phyloP scores from a whole-genome alignment of 345 rosid genomes.

The Pistacia atlantica region DNA sequence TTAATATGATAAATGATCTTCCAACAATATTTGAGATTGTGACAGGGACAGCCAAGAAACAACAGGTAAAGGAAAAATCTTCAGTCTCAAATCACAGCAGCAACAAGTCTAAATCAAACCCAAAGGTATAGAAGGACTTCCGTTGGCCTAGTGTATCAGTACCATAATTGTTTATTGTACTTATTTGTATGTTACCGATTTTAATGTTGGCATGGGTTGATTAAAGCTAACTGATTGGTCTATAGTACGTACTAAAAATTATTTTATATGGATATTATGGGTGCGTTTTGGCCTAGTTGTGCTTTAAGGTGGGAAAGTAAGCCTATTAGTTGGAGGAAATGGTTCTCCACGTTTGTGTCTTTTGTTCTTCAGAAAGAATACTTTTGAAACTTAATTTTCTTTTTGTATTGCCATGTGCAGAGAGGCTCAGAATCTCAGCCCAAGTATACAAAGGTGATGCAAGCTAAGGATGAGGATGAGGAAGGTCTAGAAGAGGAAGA shows the following conservation, averaged over 20 bases:
- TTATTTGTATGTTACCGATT: neutral
- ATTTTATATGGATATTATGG: neutral
- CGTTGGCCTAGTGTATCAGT: neutral
- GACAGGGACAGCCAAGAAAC: conserved; percentile 66
- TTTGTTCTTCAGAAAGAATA: neutral
- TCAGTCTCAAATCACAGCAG: conserved; percentile 67
- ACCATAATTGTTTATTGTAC: neutral
- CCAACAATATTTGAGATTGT: conserved; percentile 87
- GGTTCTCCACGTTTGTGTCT: neutral
- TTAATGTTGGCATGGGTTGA: neutral
- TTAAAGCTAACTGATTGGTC: neutral
- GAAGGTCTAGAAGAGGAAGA: conserved; percentile 63
- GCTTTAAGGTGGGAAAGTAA: neutral
- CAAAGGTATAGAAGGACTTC: conserved; percentile 47
- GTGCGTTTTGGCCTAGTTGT: neutral
- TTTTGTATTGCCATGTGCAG: conserved; percentile 32
- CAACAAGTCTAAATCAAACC: conserved; percentile 72
- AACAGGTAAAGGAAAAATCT: conserved; percentile 55
- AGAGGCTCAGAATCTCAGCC: conserved; percentile 53
- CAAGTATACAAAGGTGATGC: conserved; percentile 42
- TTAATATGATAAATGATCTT: conserved; percentile 82
- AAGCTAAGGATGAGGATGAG: conserved; percentile 53
- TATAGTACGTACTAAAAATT: neutral
- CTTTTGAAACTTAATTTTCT: neutral
- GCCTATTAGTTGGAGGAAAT: neutral